These are phyloP conservation scores for Urtica urens DNA, from an alignment of 306 rosid species.

Conservation along the genomic window DNA sequence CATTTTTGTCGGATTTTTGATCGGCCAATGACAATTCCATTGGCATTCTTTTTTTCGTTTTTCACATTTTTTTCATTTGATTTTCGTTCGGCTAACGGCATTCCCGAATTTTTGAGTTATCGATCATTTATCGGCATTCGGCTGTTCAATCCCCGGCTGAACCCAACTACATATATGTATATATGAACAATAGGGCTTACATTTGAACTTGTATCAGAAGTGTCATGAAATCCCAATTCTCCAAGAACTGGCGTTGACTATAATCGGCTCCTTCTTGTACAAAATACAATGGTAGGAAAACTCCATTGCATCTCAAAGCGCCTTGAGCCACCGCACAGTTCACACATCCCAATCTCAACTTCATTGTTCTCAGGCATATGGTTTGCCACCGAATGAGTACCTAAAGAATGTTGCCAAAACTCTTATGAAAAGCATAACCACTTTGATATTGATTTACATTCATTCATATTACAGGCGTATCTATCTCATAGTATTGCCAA, in stretches of 20 bases:
- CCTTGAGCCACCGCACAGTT: constrained; percentile 58
- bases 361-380: constrained; percentile 44
- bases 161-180: no score
- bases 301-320: constrained; percentile 76
- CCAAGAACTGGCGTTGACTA: constrained; percentile 31
- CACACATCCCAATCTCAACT: constrained; percentile 52
- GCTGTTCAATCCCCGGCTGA: no score
- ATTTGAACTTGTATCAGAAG: constrained; percentile 58
- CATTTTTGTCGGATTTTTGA: no score
- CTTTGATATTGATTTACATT: not conserved
- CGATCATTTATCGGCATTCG: no score
- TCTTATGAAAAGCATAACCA: not conserved
- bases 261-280: constrained; percentile 56
- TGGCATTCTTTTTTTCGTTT: no score
- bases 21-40: no score
- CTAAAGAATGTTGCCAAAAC: constrained; percentile 25
- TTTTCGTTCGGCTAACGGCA: no score
- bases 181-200: constrained; percentile 44
- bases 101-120: no score
- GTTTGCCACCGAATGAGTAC: constrained; percentile 63
- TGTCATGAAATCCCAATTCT: constrained; percentile 90
- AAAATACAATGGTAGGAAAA: constrained; percentile 71
- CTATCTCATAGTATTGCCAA: not conserved
- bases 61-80: no score
- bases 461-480: not conserved